Conservation (phyloP, 768 basidiomycete species). For the Phanerodontia chrysosporium region DNA sequence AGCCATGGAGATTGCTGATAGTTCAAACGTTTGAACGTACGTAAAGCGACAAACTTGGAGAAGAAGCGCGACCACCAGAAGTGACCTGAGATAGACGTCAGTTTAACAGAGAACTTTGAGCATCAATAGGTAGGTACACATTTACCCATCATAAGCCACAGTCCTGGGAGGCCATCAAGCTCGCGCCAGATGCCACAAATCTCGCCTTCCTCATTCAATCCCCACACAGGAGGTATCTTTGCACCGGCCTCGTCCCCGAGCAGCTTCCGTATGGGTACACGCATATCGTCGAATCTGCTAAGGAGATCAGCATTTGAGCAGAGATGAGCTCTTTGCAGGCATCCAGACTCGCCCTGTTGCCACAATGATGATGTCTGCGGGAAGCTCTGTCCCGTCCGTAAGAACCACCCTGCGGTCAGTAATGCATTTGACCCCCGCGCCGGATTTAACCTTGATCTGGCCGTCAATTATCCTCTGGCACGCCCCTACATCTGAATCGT, state of each 20-base stretch:
- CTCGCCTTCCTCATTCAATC: constrained; percentile 63
- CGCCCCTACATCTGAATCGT: constrained; percentile 47
- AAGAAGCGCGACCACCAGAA: constrained; percentile 59
- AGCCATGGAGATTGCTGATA: not conserved
- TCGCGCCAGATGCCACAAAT: constrained; percentile 48
- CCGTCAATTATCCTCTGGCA: constrained; percentile 61
- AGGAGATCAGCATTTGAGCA: not conserved
- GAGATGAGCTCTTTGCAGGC: no score
- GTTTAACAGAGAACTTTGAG: not conserved
- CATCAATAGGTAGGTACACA: not conserved
- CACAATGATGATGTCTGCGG: constrained; percentile 26
- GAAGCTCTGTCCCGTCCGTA: constrained; percentile 19
- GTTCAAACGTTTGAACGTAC: constrained; percentile 34
- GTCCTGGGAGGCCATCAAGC: constrained; percentile 45
- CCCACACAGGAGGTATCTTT: constrained; percentile 53
- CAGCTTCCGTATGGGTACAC: constrained; percentile 22
- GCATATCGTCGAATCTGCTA: constrained; percentile 9
- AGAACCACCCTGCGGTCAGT: constrained; percentile 21
- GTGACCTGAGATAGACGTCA: constrained; percentile 34
- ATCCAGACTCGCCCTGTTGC: constrained; percentile 20
- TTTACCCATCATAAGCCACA: constrained; percentile 60
- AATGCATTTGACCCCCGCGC: constrained; percentile 28
- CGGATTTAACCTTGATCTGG: constrained; percentile 68
- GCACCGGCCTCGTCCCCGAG: constrained; percentile 44
- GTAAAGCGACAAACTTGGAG: constrained; percentile 62